Conservation (phyloP, 768 basidiomycete species). For the Agaricus blazei region DNA sequence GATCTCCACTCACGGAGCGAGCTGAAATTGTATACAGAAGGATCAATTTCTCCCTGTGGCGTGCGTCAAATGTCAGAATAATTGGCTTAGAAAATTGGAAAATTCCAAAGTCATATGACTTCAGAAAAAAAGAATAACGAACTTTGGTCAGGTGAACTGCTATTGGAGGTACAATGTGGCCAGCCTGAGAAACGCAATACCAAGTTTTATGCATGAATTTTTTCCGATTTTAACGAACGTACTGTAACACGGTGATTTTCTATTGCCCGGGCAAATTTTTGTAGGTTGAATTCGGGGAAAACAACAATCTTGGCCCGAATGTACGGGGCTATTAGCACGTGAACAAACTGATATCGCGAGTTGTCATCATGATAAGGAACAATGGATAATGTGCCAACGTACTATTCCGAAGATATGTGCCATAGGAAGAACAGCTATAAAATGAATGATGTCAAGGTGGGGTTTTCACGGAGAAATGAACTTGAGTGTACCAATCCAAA, state of each 20-base stretch:
- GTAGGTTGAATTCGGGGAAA: constrained; percentile 1
- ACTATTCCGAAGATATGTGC: constrained; percentile 4
- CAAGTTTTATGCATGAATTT: no score
- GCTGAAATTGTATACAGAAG: not conserved
- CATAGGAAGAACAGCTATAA: not conserved
- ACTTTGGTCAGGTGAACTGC: constrained; percentile 3
- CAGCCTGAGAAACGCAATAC: not conserved
- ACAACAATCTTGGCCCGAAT: not conserved
- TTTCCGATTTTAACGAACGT: not conserved
- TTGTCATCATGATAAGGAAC: not conserved
- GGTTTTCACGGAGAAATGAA: not conserved
- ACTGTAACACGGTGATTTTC: not conserved
- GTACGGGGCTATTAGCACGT: not conserved
- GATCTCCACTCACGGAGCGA: constrained; percentile 1
- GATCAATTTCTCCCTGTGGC: not conserved
- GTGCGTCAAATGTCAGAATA: no score
- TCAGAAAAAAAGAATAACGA: not conserved
- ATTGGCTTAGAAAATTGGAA: no score
- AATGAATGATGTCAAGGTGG: not conserved
- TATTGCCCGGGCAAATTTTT: constrained; percentile 1
- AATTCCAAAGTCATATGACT: not conserved
- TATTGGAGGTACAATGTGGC: constrained; percentile 2
- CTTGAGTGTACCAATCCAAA: not conserved
- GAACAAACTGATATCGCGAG: not conserved
- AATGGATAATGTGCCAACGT: not conserved